Percentiles rank a stretch among this genome's conserved stretches.
Evolutionary conservation across 768 basidiomycete species (phyloP).

Genomic region (Lentinula aciculospora): DNA sequence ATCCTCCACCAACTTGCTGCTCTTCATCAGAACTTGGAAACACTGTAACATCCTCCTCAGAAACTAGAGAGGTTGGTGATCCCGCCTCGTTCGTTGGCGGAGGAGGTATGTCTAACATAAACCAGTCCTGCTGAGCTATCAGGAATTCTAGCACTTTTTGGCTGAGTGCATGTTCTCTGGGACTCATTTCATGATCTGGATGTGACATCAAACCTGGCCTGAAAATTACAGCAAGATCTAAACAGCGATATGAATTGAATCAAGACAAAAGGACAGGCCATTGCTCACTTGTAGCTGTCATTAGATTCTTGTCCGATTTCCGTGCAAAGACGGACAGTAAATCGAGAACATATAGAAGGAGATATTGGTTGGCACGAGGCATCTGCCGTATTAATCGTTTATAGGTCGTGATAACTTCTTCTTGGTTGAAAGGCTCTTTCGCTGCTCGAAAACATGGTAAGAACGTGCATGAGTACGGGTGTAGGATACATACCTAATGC

Average conservation of each 20-base stretch:
- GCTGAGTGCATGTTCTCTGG: conserved; percentile 79
- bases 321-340: conserved; percentile 91
- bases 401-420: conserved; percentile 73
- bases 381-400: conserved; percentile 79
- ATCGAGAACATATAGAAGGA: conserved; percentile 96
- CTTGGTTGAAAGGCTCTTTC: conserved; percentile 62
- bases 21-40: conserved; percentile 46
- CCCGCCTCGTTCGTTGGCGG: conserved; percentile 39
- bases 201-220: conserved; percentile 92
- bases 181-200: conserved; percentile 80
- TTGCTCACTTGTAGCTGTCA: conserved; percentile 87
- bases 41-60: conserved; percentile 36
- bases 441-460: conserved; percentile 30
- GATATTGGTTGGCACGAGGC: conserved; percentile 88
- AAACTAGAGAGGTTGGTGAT: conserved; percentile 13
- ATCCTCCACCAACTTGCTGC: conserved; percentile 38
- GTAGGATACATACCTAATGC: conserved; percentile 49
- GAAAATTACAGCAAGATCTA: conserved; percentile 96
- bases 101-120: conserved; percentile 82
- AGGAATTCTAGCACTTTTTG: conserved; percentile 93
- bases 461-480: not conserved
- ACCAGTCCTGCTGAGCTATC: conserved; percentile 95
- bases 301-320: conserved; percentile 87
- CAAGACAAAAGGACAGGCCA: conserved; percentile 1
- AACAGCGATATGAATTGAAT: not conserved